Conservation (phyloP, 495 filamentous ascomycete species). For the Xylaria grammica region DNA sequence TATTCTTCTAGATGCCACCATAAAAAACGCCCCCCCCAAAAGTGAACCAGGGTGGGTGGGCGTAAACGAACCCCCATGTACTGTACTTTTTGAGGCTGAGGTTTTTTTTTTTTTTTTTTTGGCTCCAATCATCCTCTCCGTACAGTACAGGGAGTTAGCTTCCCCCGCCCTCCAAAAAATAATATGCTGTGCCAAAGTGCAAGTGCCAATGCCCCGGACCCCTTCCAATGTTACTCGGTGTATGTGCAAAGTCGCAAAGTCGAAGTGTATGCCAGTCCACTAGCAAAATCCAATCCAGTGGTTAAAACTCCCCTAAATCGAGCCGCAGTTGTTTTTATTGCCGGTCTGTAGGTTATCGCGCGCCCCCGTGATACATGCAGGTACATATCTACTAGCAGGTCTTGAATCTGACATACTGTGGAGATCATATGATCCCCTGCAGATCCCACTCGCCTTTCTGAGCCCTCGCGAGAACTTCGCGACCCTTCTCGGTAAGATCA, state of each 20-base stretch:
- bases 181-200: constrained; percentile 16
- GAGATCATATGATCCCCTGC: constrained; percentile 42
- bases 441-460: constrained; percentile 64
- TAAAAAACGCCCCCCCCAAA: neutral
- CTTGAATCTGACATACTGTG: neutral
- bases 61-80: no score
- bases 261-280: constrained; percentile 11
- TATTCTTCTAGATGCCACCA: neutral
- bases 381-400: neutral
- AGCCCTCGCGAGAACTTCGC: constrained; percentile 69
- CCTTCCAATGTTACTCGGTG: constrained; percentile 3
- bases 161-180: neutral
- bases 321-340: constrained; percentile 1
- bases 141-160: no score
- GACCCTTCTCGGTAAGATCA: constrained; percentile 77
- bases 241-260: constrained; percentile 17
- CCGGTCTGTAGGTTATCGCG: constrained; percentile 6
- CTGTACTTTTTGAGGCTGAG: no score
- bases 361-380: neutral
- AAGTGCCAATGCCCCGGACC: constrained; percentile 16
- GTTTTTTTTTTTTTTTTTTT: no score
- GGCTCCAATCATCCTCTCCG: no score
- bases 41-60: neutral
- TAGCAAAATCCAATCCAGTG: constrained; percentile 18
- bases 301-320: constrained; percentile 15